Conservation (phyloP, 2,329 filamentous ascomycete genomes). For the Teratosphaeria pseudoeucalypti region DNA sequence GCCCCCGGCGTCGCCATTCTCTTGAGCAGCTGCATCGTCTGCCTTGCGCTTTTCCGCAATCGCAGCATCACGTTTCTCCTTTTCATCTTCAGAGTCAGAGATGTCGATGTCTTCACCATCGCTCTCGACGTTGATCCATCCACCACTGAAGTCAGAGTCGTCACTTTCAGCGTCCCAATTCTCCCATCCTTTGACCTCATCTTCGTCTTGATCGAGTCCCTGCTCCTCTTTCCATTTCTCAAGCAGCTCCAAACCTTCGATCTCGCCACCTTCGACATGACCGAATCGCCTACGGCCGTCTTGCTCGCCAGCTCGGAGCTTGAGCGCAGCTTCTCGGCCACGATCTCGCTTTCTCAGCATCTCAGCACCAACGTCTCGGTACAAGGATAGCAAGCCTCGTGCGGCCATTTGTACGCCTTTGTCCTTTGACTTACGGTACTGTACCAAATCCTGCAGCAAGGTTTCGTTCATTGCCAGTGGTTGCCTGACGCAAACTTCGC, state of each 20-base stretch:
- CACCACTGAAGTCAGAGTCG: slow-evolving; percentile 63
- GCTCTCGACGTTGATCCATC: slow-evolving; percentile 84
- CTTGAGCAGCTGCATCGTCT: slow-evolving; percentile 29
- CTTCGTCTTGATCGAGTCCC: slow-evolving; percentile 51
- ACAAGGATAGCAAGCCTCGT: slow-evolving; percentile 80
- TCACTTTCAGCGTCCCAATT: slow-evolving; percentile 53
- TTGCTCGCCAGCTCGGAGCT: slow-evolving; percentile 62
- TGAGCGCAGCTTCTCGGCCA: slow-evolving; percentile 82
- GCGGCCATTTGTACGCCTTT: slow-evolving; percentile 99
- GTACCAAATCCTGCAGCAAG: slow-evolving; percentile 86
- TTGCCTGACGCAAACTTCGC: slow-evolving; percentile 85
- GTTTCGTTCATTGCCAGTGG: slow-evolving; percentile 95
- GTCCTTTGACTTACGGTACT: slow-evolving; percentile 95
- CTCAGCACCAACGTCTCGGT: slow-evolving; percentile 81
- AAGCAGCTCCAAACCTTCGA: slow-evolving; percentile 84
- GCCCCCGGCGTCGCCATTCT: slow-evolving; percentile 12
- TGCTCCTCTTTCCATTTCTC: slow-evolving; percentile 93
- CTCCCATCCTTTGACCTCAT: slow-evolving; percentile 43
- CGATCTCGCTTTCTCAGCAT: slow-evolving; percentile 82
- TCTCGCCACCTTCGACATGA: slow-evolving; percentile 68
- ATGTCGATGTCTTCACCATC: slow-evolving; percentile 68
- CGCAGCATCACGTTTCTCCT: slow-evolving; percentile 32
- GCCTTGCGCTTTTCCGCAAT: slow-evolving; percentile 27
- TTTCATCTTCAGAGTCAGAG: slow-evolving; percentile 62
- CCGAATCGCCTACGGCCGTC: slow-evolving; percentile 66